Evolutionary conservation across 805 yeast genomes (phyloP).

Genomic region (Yarrowia sp.): DNA sequence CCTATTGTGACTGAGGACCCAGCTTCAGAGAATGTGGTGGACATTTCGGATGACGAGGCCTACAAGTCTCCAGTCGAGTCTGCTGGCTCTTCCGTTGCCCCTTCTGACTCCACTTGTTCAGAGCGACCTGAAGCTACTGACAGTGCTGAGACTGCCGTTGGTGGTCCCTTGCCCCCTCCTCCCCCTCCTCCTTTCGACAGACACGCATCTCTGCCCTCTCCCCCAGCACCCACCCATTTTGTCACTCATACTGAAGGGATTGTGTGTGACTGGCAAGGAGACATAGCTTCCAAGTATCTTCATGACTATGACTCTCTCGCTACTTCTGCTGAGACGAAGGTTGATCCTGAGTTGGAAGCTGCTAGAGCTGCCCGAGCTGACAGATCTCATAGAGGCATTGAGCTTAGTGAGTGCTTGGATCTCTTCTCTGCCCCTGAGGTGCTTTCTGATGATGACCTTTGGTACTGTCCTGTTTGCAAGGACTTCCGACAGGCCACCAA

Average conservation of each 20-base stretch:
- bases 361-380: constrained; percentile 1
- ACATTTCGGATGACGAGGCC: not conserved
- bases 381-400: constrained; percentile 33
- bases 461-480: constrained; percentile 91
- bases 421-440: constrained; percentile 78
- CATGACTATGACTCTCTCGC: not conserved
- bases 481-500: constrained; percentile 89
- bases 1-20: not conserved
- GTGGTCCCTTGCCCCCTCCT: not conserved
- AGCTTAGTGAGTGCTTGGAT: constrained; percentile 70
- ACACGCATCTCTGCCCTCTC: constrained; percentile 11
- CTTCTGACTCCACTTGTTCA: not conserved
- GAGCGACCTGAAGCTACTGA: not conserved
- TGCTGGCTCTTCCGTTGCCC: not conserved
- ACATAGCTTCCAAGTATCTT: not conserved
- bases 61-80: not conserved
- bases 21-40: not conserved
- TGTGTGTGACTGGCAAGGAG: constrained; percentile 2
- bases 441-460: constrained; percentile 79
- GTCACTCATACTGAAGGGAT: constrained; percentile 6
- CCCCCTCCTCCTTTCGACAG: constrained; percentile 13
- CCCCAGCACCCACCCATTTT: constrained; percentile 6
- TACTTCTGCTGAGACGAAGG: not conserved
- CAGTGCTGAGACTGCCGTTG: not conserved
- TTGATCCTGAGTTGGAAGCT: constrained; percentile 14